A percentile compares a stretch with the other conserved stretches of the same genome.
Conservation (phyloP, 2,329 filamentous ascomycete genomes). For the Moelleriella libera region DNA sequence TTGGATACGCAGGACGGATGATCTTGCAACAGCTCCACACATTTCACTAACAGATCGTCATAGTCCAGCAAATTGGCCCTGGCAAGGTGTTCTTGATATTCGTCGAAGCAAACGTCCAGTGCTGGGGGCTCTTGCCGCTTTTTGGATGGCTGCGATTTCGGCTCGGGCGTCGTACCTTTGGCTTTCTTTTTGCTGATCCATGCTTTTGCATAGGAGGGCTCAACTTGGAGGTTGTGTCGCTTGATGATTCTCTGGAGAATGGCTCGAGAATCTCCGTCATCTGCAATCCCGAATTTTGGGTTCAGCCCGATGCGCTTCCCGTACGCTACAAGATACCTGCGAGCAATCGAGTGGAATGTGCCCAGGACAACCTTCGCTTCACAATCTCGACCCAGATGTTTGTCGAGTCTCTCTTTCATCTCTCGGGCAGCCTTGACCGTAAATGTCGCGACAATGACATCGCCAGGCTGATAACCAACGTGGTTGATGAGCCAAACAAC, state of each 20-base stretch:
- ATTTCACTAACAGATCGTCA: conserved; percentile 78
- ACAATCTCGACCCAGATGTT: conserved; percentile 61
- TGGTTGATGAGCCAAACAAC: conserved; percentile 77
- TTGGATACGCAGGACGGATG: conserved; percentile 76
- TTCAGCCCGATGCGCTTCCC: conserved; percentile 71
- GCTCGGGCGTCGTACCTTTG: conserved; percentile 32
- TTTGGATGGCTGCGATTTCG: conserved; percentile 16
- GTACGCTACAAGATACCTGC: conserved; percentile 72
- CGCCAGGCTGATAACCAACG: conserved; percentile 59
- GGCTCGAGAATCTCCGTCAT: conserved; percentile 63
- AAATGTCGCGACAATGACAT: conserved; percentile 91
- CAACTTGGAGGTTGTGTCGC: conserved; percentile 50
- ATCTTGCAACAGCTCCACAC: conserved; percentile 60
- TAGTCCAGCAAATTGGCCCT: conserved; percentile 81
- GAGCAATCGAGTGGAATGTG: conserved; percentile 88
- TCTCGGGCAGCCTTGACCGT: conserved; percentile 89
- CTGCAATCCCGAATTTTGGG: conserved; percentile 81
- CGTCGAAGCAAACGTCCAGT: conserved; percentile 52
- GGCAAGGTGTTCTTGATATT: conserved; percentile 65
- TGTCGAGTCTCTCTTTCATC: conserved; percentile 80
- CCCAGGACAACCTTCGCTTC: conserved; percentile 72
- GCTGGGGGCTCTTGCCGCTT: conserved; percentile 34
- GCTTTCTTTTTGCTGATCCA: conserved; percentile 62
- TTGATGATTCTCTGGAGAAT: conserved; percentile 78
- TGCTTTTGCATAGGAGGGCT: conserved; percentile 54